Conservation (phyloP, 345 rosid genomes). For the Heritiera littoralis region DNA sequence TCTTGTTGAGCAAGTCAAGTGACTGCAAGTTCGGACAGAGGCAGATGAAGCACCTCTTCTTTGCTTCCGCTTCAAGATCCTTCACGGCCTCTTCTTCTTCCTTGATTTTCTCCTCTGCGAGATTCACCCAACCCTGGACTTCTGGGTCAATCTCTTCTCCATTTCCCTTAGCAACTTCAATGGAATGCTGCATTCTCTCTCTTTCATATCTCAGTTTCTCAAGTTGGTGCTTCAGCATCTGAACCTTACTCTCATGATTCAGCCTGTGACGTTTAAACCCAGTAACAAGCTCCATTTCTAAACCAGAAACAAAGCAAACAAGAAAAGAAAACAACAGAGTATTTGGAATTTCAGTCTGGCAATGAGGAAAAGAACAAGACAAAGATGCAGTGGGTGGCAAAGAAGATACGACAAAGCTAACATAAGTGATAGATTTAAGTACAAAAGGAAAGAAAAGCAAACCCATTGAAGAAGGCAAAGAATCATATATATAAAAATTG, state of each 20-base stretch:
- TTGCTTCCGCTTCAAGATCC: conserved; percentile 4
- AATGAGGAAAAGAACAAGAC: background rate
- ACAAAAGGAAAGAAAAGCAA: background rate
- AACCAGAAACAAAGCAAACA: background rate
- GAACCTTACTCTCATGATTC: background rate
- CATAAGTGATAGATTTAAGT: too few species aligned
- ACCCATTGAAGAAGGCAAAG: background rate
- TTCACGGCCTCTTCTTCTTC: background rate
- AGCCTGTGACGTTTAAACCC: background rate
- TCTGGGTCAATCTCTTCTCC: background rate
- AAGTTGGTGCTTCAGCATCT: background rate
- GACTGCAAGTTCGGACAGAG: conserved; percentile 8
- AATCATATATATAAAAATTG: too few species aligned
- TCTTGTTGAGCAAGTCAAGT: background rate
- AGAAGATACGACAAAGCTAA: background rate
- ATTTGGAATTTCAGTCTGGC: background rate
- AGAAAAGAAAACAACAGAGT: too few species aligned
- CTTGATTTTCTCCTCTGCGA: background rate
- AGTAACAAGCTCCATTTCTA: background rate
- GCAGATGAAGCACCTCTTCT: conserved; percentile 5
- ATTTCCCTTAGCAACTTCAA: background rate
- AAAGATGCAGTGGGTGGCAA: background rate
- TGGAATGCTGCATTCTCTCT: background rate
- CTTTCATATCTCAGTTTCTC: background rate
- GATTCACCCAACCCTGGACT: background rate